Evolutionary conservation across 176 grass and related monocot genomes (phyloP).

Genomic region (Elymus sibiricus): DNA sequence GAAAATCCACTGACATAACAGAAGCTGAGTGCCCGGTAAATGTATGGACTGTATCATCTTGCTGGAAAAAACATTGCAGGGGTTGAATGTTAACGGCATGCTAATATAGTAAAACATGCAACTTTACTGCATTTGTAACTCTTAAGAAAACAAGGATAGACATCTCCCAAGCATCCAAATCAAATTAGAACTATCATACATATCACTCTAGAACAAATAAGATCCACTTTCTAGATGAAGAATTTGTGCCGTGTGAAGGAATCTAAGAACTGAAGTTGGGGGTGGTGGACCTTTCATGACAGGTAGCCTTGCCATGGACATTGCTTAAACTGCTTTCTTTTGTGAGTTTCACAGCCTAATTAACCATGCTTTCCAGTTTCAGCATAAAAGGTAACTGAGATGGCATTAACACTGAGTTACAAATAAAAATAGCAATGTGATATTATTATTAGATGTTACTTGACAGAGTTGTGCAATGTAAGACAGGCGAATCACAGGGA

Average conservation of each 20-base stretch:
- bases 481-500: neutral
- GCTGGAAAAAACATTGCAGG: conserved; percentile 38
- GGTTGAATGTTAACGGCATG: neutral
- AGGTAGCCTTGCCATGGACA: neutral
- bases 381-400: neutral
- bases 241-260: neutral
- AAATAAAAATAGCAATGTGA: neutral
- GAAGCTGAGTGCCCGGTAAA: conserved; percentile 87
- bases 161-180: neutral
- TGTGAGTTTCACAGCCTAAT: conserved; percentile 2
- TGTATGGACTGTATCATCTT: conserved; percentile 58
- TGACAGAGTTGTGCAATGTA: neutral
- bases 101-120: neutral
- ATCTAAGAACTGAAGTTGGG: neutral
- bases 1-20: conserved; percentile 90
- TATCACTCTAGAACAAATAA: conserved; percentile 6
- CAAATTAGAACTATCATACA: neutral
- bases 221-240: conserved; percentile 1
- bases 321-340: neutral
- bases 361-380: neutral
- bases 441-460: neutral
- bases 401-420: neutral
- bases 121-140: neutral
- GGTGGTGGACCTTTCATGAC: neutral
- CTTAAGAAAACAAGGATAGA: neutral